Base-by-base conservation (phyloP, 495 filamentous ascomycete species). In the Xylaria venustula region DNA sequence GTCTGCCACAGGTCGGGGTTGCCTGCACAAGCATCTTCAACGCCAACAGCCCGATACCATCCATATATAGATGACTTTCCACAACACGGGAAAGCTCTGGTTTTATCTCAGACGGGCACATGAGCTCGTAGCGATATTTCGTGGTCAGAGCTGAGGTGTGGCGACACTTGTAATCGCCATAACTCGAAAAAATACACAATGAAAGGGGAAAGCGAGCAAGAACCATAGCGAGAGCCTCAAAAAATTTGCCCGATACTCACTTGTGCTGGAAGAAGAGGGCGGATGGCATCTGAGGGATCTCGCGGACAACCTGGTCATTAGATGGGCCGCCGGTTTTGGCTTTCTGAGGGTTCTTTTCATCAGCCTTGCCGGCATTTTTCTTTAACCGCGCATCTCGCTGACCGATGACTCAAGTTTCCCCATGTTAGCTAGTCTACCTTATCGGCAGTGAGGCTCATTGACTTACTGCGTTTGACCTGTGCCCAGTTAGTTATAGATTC, bases 211-310 rank as follows among this genome's bases (percentile, higher is more conserved):
- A 14, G 26, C 20, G 23, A 34, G 4, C 25, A 50, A 4, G 5
- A 50, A 3, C 4, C 3, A 41, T 41, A 41, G 37, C n/a, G n/a
- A n/a, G n/a, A n/a, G n/a, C n/a, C 30, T 11, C 5, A 34, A 34
- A 34, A 34, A 34, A 34, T 34, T 34, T 34, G 30, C n/a, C n/a
- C n/a, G 32, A 34, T 41, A 48, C 58, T 54, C 9, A 61, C 58
- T 98, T 98, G 79, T 93, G 90, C 64, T 91, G 84, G 78, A 96
- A 97, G 86, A 97, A 98, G 75, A 98, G 87, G 47, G 85, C 82
- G 7, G 92, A 92, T 7, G 93, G 88, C 54, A 89, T 86, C 74
- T 93, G 88, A 11, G 88, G 84, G 34, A 91, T 83, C 75, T 91
- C 87, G 37, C 88, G 87, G 11, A 90, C 77, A 32, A 86, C 69